A percentile compares a stretch with the other conserved stretches of the same genome.
phyloP scores from a whole-genome alignment of 441 rosid genomes.

The Pelargonium exstipulatum region DNA sequence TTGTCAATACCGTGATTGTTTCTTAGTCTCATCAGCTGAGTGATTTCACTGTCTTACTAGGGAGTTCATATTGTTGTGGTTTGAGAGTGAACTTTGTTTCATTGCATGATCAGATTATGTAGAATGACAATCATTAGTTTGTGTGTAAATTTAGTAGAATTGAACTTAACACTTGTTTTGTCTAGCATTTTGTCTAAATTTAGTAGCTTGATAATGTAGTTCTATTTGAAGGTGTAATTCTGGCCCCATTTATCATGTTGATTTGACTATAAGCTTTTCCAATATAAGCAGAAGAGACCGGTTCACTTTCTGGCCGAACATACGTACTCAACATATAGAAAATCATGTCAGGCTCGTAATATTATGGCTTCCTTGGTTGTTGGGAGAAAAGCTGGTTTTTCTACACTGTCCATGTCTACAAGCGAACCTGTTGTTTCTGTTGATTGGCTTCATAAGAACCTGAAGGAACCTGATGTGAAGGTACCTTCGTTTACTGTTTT shows the following conservation, averaged over 20 bases:
- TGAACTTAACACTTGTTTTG: not conserved
- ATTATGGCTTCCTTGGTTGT: constrained; percentile 49
- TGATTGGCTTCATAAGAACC: constrained; percentile 88
- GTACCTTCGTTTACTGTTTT: constrained; percentile 27
- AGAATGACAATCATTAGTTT: not conserved
- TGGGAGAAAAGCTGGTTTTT: constrained; percentile 34
- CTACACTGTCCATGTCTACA: constrained; percentile 40
- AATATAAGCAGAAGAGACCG: constrained; percentile 39
- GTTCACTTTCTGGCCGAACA: constrained; percentile 28
- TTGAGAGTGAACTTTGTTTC: not conserved
- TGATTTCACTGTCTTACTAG: not conserved
- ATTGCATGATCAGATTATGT: not conserved
- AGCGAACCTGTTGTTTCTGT: constrained; percentile 75
- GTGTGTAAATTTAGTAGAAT: not conserved
- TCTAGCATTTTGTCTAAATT: not conserved
- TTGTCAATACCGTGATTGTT: not conserved
- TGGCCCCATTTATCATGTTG: constrained; percentile 8
- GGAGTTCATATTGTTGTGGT: not conserved
- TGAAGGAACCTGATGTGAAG: constrained; percentile 62
- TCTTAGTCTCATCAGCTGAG: not conserved
- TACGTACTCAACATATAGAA: constrained; percentile 23
- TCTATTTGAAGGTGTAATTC: not conserved
- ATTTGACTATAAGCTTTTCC: not conserved
- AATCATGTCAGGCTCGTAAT: constrained; percentile 28
- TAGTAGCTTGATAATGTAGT: constrained; percentile 2